phyloP scores from a whole-genome alignment of 768 basidiomycete genomes.

The Lentinula edodes region DNA sequence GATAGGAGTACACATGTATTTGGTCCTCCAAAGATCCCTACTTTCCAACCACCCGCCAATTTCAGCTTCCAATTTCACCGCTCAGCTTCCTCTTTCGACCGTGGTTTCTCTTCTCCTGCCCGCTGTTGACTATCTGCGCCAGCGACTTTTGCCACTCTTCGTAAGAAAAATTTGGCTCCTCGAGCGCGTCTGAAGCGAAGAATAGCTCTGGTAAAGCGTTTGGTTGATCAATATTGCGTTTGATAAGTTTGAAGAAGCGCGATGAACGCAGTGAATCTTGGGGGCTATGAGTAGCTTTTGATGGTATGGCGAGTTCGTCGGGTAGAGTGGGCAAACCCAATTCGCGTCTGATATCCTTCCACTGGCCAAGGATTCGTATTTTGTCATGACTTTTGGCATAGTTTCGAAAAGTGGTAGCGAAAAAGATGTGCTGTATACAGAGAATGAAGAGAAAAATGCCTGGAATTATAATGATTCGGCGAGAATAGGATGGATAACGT shows the following conservation, averaged over 20 bases:
- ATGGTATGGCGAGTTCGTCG: background rate
- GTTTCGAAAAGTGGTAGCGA: background rate
- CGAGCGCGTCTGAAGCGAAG: slow-evolving; percentile 5
- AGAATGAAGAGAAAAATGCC: slow-evolving; percentile 1
- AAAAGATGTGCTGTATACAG: slow-evolving; percentile 5
- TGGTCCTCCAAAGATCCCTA: background rate
- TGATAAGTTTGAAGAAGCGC: slow-evolving; percentile 3
- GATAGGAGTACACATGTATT: background rate
- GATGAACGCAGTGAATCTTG: background rate
- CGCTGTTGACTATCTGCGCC: background rate
- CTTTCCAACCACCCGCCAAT: background rate
- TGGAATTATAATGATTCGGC: slow-evolving; percentile 4
- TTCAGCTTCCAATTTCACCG: background rate
- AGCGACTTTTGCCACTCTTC: slow-evolving; percentile 8
- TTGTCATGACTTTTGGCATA: background rate
- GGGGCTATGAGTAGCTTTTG: background rate
- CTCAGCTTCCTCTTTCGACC: background rate
- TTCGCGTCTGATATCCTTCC: slow-evolving; percentile 22
- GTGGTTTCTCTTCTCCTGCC: background rate
- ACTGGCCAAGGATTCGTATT: slow-evolving; percentile 19
- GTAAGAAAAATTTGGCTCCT: slow-evolving; percentile 3
- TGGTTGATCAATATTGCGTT: background rate
- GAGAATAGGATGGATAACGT: slow-evolving; percentile 4
- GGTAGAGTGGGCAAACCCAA: slow-evolving; percentile 18
- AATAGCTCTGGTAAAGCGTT: background rate